Evolutionary conservation across 768 basidiomycete species (phyloP).

Genomic region (Pisolithus tinctorius): DNA sequence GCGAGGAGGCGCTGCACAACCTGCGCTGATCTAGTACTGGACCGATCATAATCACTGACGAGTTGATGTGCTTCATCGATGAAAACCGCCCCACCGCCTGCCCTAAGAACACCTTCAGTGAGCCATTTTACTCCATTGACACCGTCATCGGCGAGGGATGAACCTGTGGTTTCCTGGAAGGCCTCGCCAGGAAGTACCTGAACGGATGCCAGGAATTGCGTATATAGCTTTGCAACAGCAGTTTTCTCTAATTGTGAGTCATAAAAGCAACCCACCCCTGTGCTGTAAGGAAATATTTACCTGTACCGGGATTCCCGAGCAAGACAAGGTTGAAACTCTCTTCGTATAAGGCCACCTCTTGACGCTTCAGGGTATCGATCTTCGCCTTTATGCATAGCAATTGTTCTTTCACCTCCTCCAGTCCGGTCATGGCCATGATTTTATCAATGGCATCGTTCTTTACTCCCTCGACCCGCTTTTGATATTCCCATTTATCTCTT

Average conservation of each 20-base stretch:
- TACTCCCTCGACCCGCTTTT: slow-evolving; percentile 49
- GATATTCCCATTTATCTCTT: slow-evolving; percentile 47
- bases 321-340: slow-evolving; percentile 59
- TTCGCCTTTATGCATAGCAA: slow-evolving; percentile 54
- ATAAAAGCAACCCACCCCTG: background rate
- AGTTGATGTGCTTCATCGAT: slow-evolving; percentile 72
- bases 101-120: slow-evolving; percentile 38
- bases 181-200: slow-evolving; percentile 43
- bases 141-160: slow-evolving; percentile 53
- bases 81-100: slow-evolving; percentile 61
- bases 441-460: slow-evolving; percentile 50
- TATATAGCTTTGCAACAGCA: slow-evolving; percentile 58
- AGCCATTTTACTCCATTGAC: slow-evolving; percentile 44
- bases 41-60: slow-evolving; percentile 37
- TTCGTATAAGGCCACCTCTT: slow-evolving; percentile 42
- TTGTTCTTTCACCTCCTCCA: slow-evolving; percentile 58
- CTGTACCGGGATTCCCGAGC: slow-evolving; percentile 71
- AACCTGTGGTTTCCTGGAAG: slow-evolving; percentile 61
- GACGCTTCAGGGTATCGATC: slow-evolving; percentile 49
- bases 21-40: slow-evolving; percentile 52
- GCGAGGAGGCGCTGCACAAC: slow-evolving; percentile 38
- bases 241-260: slow-evolving; percentile 48
- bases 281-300: slow-evolving; percentile 27
- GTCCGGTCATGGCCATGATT: slow-evolving; percentile 64
- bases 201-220: slow-evolving; percentile 52